These are phyloP conservation scores for Nepenthes alata DNA, from an alignment of 179 eudicot genomes.

Conservation along the genomic window DNA sequence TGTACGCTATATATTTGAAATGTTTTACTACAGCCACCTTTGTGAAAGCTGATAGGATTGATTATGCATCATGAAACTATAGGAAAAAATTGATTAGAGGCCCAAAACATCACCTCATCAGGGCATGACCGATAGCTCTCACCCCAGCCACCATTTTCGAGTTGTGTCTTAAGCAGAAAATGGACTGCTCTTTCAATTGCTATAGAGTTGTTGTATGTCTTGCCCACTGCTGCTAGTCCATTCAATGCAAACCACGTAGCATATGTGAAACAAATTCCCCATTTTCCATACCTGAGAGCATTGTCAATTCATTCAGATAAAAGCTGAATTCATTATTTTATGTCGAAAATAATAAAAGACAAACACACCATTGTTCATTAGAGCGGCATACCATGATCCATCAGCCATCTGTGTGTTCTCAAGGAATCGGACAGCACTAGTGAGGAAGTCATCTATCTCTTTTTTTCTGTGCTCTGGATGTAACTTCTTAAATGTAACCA, in stretches of 20 bases:
- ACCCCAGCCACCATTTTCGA: constrained; percentile 36
- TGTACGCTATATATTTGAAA: too few species aligned
- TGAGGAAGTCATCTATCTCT: constrained; percentile 20
- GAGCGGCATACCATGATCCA: constrained; percentile 22
- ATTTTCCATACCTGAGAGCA: constrained; percentile 21
- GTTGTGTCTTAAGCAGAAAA: constrained; percentile 18
- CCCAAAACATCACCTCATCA: constrained; percentile 7
- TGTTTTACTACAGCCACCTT: too few species aligned
- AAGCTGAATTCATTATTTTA: too few species aligned
- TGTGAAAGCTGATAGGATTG: too few species aligned
- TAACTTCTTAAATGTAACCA: constrained; percentile 20
- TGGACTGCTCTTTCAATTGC: constrained; percentile 20
- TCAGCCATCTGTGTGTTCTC: constrained; percentile 20
- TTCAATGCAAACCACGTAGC: constrained; percentile 28
- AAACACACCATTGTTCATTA: not conserved
- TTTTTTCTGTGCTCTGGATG: constrained; percentile 18
- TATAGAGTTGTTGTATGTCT: constrained; percentile 13
- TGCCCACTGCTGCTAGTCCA: constrained; percentile 20
- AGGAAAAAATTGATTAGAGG: too few species aligned
- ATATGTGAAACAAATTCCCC: constrained; percentile 29
- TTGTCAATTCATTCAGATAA: too few species aligned
- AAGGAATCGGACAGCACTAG: constrained; percentile 12
- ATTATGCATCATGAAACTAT: too few species aligned
- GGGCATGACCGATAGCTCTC: constrained; percentile 32
- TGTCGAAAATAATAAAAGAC: too few species aligned